Evolutionary conservation across 176 grass and related monocot genomes (phyloP).

Genomic region (Cymbopogon citratus): DNA sequence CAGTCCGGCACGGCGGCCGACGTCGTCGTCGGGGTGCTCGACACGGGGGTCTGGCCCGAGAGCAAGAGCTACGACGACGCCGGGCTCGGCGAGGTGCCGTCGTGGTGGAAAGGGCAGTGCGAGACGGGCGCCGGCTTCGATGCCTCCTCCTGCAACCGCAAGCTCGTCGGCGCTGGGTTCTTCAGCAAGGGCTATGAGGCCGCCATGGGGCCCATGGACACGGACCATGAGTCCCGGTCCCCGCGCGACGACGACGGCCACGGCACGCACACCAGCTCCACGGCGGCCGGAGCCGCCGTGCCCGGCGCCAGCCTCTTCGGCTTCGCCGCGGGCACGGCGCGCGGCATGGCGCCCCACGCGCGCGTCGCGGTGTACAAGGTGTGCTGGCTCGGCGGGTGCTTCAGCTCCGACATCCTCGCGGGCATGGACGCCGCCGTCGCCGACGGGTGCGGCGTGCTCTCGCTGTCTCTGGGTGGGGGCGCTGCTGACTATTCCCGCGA

Average conservation of each 20-base stretch:
- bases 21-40: constrained; percentile 78
- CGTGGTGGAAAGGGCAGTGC: constrained; percentile 73
- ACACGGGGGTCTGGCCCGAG: constrained; percentile 89
- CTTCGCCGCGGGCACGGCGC: constrained; percentile 72
- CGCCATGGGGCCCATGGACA: constrained; percentile 69
- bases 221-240: constrained; percentile 48
- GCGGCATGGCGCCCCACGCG: constrained; percentile 70
- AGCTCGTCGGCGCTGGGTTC: constrained; percentile 77
- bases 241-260: constrained; percentile 80
- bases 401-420: constrained; percentile 89
- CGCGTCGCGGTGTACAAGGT: constrained; percentile 87
- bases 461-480: constrained; percentile 81
- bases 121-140: constrained; percentile 37
- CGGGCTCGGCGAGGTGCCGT: constrained; percentile 44
- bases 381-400: constrained; percentile 88
- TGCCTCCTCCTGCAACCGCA: constrained; percentile 65
- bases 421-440: constrained; percentile 71
- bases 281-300: constrained; percentile 48
- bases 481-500: constrained; percentile 66
- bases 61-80: constrained; percentile 73
- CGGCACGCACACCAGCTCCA: constrained; percentile 82
- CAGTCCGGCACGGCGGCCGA: constrained; percentile 46
- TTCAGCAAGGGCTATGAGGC: constrained; percentile 78
- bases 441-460: constrained; percentile 79
- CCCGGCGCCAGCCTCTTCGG: constrained; percentile 54